Base-by-base conservation (phyloP, 768 basidiomycete genomes). In the Solioccasus polychromus region DNA sequence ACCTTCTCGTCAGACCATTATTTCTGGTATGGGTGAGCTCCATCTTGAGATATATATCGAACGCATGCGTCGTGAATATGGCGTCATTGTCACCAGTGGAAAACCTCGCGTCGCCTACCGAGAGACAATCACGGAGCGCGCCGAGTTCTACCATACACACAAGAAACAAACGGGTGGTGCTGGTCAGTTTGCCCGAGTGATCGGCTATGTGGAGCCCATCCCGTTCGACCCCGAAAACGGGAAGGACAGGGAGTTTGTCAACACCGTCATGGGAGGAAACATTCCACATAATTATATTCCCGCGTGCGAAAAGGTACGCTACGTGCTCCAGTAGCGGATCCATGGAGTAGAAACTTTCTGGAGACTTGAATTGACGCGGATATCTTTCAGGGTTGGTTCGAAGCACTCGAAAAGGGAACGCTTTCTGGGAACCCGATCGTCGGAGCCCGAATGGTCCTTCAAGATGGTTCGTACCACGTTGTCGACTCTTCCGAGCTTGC, bases 11-110 rank as follows among this genome's bases (percentile, higher is more conserved):
- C 53, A 93, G 90, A 98, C 95, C 14, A 98, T 99, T 67, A 97
- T 99, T 54, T 97, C 94, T 24, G 96, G 96, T 18, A 99, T 99
- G 96, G 96, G 96, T 20, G 96, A 99, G 67, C 80, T 99, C 15
- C 96, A 99, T 63, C 79, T 99, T 19, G 96, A 99, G 61, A 95
- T 99, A 61, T 98, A 99, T 69, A 93, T 97, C 49, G 96, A 99
- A 64, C 91, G 96, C 31, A 97, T 99, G 93, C 85, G 83, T 57
- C 88, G 96, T 42, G 96, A 99, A 69, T 99, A 99, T 69, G 89
- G 88, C 44, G 90, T 92, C 17, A 83, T 90, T 34, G 96, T 92
- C 60, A 76, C 82, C 14, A 97, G 95, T 7, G 95, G 95, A 48
- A 94, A 93, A 67, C 96, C 96, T 11, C 88, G 88, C 18, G 96